Base-by-base conservation (phyloP, 257 asterid genomes). In the Cordia subcordata region DNA sequence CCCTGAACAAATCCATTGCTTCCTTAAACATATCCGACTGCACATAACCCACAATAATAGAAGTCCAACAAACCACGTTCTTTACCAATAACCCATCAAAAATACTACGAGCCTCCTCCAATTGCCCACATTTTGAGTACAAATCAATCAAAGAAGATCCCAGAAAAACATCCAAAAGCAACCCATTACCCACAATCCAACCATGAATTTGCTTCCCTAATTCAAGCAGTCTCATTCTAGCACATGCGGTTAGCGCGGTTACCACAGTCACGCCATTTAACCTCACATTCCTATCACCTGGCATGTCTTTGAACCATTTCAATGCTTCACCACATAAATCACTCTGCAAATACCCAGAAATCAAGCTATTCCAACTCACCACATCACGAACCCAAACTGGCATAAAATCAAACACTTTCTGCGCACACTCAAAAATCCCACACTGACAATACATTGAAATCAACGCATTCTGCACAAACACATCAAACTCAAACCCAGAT, bases 321-420 rank as follows among this genome's bases (percentile, higher is more conserved):
- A 64, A 42, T 44, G 69, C 69, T 27, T 18, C 23, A 22, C 44
- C 46, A 55, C 57, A 55, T 8, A 19, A 42, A 37, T 51, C 69
- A 45, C 47, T 0, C 60, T 55, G 69, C 38, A 55, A 15, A 45
- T 42, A 64, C 62, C 69, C 69, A 45, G 69, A 64, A 64, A 64
- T 55, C 69, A 64, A 10, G 14, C 62, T 64, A 55, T 64, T 64
- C 69, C 69, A 64, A 45, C 62, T 55, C 35, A 64, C 69, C 50
- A 64, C 69, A 20, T 64, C 69, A 13, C 62, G 56, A 55, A 55
- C 62, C 18, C 45, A 23, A 13, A n/a, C 56, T 8, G 69, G 62
- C 20, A 64, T 55, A 40, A 45, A 46, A 44, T 44, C 69, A 55
- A 64, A 64, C 57, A 55, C 62, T 13, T 35, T 45, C 13, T 16